Evolutionary conservation across 2,329 filamentous ascomycete genomes (phyloP).

Genomic region (Paecilomyces variotii): DNA sequence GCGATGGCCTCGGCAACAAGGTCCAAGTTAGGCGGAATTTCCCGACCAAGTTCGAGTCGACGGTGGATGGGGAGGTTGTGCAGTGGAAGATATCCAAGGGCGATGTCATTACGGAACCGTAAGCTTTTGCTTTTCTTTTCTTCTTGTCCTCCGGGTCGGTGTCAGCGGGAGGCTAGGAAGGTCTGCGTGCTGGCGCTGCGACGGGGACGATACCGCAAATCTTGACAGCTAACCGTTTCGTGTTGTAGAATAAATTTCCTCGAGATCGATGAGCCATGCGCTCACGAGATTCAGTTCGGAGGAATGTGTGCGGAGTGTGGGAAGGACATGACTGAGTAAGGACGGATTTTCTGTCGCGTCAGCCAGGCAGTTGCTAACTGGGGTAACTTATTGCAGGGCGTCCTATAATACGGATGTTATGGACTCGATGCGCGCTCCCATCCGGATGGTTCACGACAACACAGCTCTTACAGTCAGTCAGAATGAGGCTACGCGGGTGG

Average conservation of each 20-base stretch:
- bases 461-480: conserved; percentile 77
- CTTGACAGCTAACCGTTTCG: conserved; percentile 1
- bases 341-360: conserved; percentile 5
- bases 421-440: conserved; percentile 78
- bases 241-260: conserved; percentile 48
- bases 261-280: conserved; percentile 82
- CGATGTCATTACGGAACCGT: conserved; percentile 37
- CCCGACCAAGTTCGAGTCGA: conserved; percentile 73
- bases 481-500: conserved; percentile 69
- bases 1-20: conserved; percentile 66
- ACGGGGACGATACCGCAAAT: neutral
- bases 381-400: conserved; percentile 33
- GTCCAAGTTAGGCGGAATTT: conserved; percentile 61
- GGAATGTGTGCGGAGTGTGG: conserved; percentile 89
- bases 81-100: conserved; percentile 60
- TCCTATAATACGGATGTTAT: conserved; percentile 73
- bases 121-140: conserved; percentile 16
- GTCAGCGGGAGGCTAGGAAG: neutral
- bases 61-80: conserved; percentile 69
- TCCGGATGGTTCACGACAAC: conserved; percentile 93
- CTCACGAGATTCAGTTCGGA: conserved; percentile 83
- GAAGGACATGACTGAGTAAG: conserved; percentile 83
- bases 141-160: neutral
- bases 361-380: neutral
- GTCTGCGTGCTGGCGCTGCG: neutral